Evolutionary conservation across 148 eudicot genomes (phyloP).

Genomic region (Camellia japonica): DNA sequence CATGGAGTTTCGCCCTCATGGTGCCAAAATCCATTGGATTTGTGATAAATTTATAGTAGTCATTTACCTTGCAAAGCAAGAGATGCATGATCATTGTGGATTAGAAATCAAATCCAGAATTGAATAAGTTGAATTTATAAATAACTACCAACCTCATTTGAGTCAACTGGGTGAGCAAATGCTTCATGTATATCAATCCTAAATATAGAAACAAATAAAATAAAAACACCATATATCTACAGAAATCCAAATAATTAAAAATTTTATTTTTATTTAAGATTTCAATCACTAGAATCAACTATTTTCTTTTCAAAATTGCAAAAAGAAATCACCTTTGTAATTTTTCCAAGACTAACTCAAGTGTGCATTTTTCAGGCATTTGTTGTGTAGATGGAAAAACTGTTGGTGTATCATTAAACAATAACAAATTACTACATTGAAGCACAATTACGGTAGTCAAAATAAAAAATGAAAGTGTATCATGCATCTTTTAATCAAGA

Average conservation of each 20-base stretch:
- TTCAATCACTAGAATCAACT: not conserved
- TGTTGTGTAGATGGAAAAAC: not conserved
- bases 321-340: conserved; percentile 18
- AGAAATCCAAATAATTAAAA: not conserved
- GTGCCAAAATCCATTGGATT: conserved; percentile 48
- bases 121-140: not conserved
- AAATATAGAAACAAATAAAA: not conserved
- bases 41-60: conserved; percentile 26
- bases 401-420: not conserved
- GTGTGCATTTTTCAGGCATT: conserved; percentile 10
- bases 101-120: not conserved
- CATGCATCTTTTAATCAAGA: not conserved
- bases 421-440: not conserved
- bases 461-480: not conserved
- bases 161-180: conserved; percentile 25
- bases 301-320: not conserved
- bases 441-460: not conserved
- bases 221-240: not conserved
- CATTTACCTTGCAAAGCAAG: conserved; percentile 18
- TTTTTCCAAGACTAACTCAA: conserved; percentile 17
- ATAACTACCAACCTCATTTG: conserved; percentile 9
- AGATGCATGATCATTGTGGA: not conserved
- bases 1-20: conserved; percentile 35
- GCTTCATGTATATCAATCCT: conserved; percentile 17
- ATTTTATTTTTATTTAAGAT: not conserved